A percentile compares a stretch with the other conserved stretches of the same genome.
These are phyloP conservation scores for Penicillium alfredii DNA, from an alignment of 495 filamentous ascomycete species.

Conservation along the genomic window DNA sequence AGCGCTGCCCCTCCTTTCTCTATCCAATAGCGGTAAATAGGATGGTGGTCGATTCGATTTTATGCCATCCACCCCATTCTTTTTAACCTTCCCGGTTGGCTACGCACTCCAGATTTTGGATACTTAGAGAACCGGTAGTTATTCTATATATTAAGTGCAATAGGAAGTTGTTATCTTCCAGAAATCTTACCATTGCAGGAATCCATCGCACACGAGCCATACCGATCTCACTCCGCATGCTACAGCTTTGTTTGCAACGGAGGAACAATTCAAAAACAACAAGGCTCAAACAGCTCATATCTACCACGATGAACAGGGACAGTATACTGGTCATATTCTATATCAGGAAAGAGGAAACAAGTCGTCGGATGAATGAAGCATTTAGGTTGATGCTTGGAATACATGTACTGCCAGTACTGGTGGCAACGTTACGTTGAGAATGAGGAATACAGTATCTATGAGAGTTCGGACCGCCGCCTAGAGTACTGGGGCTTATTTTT, in stretches of 20 bases:
- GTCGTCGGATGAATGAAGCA: conserved; percentile 12
- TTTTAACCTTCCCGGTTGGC: no score
- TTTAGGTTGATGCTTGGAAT: background rate
- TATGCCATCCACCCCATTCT: no score
- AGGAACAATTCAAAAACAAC: conserved; percentile 15
- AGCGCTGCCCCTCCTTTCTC: no score
- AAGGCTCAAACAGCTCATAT: conserved; percentile 13
- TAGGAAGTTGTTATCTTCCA: conserved; percentile 1
- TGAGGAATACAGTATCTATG: background rate
- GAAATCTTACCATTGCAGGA: conserved; percentile 12
- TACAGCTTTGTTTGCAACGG: conserved; percentile 14
- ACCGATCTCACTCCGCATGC: conserved; percentile 12
- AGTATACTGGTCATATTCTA: conserved; percentile 12
- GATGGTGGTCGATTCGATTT: no score
- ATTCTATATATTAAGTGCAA: no score
- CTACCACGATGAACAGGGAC: conserved; percentile 13
- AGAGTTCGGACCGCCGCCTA: conserved; percentile 1
- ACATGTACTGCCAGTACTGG: no score
- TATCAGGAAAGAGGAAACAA: conserved; percentile 14
- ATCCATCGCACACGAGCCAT: conserved; percentile 16
- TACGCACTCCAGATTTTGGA: conserved; percentile 9
- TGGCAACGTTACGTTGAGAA: conserved; percentile 1
- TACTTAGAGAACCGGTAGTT: no score
- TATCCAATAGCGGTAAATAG: no score
- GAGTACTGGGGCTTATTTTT: background rate